Percentiles rank a stretch among this genome's conserved stretches.
phyloP scores from a whole-genome alignment of 163 green algal genomes.

The Trebouxiophyceae sp. region DNA sequence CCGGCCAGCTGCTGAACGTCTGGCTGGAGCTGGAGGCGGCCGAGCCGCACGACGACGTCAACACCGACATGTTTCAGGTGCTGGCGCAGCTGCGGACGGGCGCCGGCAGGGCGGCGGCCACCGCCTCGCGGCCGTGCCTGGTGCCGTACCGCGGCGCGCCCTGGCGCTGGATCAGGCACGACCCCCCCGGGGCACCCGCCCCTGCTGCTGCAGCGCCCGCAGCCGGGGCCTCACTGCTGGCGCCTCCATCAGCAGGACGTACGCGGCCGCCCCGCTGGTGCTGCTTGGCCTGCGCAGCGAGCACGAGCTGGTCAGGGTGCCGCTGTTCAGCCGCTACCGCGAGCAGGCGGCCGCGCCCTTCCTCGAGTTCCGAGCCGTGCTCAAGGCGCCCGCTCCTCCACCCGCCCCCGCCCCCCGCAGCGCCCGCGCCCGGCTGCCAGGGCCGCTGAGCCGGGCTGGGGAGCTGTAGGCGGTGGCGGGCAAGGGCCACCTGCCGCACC shows the following conservation, averaged over 20 bases:
- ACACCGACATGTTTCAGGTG: conserved; percentile 17
- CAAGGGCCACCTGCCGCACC: neutral
- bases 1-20: conserved; percentile 7
- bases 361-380: conserved; percentile 4
- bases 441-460: neutral
- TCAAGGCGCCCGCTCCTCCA: neutral
- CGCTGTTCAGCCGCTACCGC: conserved; percentile 5
- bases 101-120: neutral
- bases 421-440: neutral
- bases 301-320: conserved; percentile 5
- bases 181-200: no score
- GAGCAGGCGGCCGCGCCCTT: conserved; percentile 7
- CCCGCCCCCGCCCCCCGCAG: neutral
- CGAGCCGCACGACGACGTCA: conserved; percentile 2
- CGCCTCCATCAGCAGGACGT: no score
- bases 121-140: conserved; percentile 8
- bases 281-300: conserved; percentile 13
- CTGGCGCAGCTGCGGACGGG: conserved; percentile 7
- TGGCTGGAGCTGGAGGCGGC: conserved; percentile 16
- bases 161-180: no score
- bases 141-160: no score
- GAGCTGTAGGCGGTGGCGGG: conserved; percentile 2
- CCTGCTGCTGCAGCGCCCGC: no score
- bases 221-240: no score
- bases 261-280: no score